phyloP scores from a whole-genome alignment of 1,284 basidiomycete genomes.

The Trametes sp. region DNA sequence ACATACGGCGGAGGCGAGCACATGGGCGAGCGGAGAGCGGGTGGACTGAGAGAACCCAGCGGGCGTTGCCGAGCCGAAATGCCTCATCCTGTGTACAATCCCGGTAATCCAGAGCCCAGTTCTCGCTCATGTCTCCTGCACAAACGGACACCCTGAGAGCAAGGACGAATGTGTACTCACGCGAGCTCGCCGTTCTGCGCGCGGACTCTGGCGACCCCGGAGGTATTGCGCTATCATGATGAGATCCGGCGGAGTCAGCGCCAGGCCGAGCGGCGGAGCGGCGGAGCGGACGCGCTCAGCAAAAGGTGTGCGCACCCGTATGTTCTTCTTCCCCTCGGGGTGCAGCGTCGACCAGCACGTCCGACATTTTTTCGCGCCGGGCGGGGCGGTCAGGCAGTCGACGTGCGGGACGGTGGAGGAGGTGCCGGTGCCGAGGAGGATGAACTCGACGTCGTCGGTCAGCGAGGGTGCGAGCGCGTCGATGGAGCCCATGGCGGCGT shows the following conservation, averaged over 20 bases:
- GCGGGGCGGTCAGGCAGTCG: conserved; percentile 67
- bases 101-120: background rate
- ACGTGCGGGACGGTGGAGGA: conserved; percentile 73
- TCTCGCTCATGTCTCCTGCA: background rate
- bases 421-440: conserved; percentile 81
- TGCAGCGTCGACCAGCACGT: conserved; percentile 74
- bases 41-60: background rate
- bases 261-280: conserved; percentile 1
- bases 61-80: background rate
- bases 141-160: background rate
- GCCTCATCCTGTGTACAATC: background rate
- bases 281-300: background rate
- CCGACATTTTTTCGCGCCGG: conserved; percentile 56
- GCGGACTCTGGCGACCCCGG: conserved; percentile 63
- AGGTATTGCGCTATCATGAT: conserved; percentile 66
- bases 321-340: conserved; percentile 76
- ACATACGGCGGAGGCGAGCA: background rate
- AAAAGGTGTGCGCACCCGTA: conserved; percentile 46
- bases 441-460: conserved; percentile 55
- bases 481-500: conserved; percentile 35
- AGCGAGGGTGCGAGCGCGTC: conserved; percentile 23
- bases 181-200: conserved; percentile 56
- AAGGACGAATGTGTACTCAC: conserved; percentile 50
- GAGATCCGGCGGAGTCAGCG: conserved; percentile 15
- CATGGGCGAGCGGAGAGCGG: background rate